Base-by-base conservation (phyloP, 768 basidiomycete genomes). In the Psilocybe azurescens region DNA sequence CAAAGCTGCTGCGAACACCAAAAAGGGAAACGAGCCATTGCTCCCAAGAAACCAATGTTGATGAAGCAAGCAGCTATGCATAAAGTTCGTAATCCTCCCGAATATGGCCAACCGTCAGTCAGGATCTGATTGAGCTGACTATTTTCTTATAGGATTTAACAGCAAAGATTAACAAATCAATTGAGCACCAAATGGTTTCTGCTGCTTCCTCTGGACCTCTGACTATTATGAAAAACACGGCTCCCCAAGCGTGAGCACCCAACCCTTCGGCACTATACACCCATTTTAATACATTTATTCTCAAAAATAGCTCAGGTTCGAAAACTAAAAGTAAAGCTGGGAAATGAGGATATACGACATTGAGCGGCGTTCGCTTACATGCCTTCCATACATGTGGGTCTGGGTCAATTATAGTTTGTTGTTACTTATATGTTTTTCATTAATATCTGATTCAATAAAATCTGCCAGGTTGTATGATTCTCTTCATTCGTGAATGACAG, bases 161-260 rank as follows among this genome's bases (percentile, higher is more conserved):
- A 61, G 90, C 94, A 55, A 95, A 95, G 78, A 95, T 97, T 72
- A 94, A 92, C 74, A 89, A 87, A 73, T 93, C 91, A 20, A 95
- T 98, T 69, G 95, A 98, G 74, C 83, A 85, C 58, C 95, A 96
- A 75, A 94, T 95, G 88, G 91, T 94, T 11, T 79, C 87, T 53
- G 94, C 94, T 6, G 95, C 95, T 3, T 94, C 93, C 4, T 81
- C 88, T 47, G 95, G 95, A 41, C 94, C 93, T 73, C 81, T 98
- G 63, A 93, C 93, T 30, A 95, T 98, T 73, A 94, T 98, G 94
- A 93, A 91, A 77, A 85, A 89, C 63, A 74, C 77, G 13, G 79
- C 74, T 18, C 72, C 80, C 41, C 82, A 86, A 65, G 70, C 67
- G 82, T 84, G 65, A 64, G 78, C 70, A 16, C 39, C 30, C 28